These are phyloP conservation scores for Ophiostoma piceae DNA, from an alignment of 2,329 filamentous ascomycete genomes.

Conservation along the genomic window DNA sequence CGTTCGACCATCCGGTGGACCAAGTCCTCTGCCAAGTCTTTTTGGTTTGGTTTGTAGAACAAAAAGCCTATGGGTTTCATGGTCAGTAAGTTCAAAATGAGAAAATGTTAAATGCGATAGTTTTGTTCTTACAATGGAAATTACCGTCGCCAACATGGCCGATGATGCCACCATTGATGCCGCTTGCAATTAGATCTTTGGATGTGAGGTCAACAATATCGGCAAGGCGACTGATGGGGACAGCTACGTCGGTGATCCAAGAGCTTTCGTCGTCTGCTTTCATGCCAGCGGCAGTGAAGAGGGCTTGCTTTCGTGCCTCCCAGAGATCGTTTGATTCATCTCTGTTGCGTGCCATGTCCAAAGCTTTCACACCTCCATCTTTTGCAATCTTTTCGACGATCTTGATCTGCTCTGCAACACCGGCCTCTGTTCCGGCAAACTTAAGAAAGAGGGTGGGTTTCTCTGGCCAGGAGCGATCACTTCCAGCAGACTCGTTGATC, in stretches of 20 bases:
- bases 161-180: constrained; percentile 67
- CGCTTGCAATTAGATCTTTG: constrained; percentile 60
- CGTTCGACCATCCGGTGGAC: constrained; percentile 82
- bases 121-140: constrained; percentile 47
- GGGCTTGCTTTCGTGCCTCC: constrained; percentile 75
- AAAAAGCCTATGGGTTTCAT: constrained; percentile 34
- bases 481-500: constrained; percentile 62
- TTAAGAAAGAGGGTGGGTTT: constrained; percentile 79
- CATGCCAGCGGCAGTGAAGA: constrained; percentile 72
- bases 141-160: constrained; percentile 68
- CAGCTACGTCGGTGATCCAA: constrained; percentile 83
- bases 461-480: constrained; percentile 62
- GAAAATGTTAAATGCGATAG: too few relatives aligned
- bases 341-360: constrained; percentile 68
- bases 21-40: constrained; percentile 60
- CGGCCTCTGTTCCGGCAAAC: constrained; percentile 62
- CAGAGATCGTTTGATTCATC: constrained; percentile 71
- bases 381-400: constrained; percentile 61
- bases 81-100: background rate
- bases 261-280: constrained; percentile 61
- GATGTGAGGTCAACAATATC: constrained; percentile 75
- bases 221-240: constrained; percentile 68
- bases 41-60: constrained; percentile 60
- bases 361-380: constrained; percentile 57
- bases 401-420: constrained; percentile 69